A percentile compares a stretch with the other conserved stretches of the same genome.
These are phyloP conservation scores for Ceriops zippeliana DNA, from an alignment of 345 rosid genomes.

Conservation along the genomic window DNA sequence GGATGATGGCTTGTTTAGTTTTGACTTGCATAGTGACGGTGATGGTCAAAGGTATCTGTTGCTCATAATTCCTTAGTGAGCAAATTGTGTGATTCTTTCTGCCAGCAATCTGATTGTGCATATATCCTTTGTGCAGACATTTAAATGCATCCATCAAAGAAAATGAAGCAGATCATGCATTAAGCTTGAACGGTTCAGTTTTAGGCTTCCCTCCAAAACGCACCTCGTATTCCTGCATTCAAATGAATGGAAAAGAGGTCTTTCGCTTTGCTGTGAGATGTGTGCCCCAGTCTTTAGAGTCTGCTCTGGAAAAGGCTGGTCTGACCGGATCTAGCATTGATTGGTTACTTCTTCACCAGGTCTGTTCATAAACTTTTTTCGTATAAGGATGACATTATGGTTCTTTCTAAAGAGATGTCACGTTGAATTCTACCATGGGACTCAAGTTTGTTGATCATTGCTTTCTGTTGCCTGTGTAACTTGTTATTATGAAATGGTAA, in stretches of 20 bases:
- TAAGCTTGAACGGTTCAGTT: slow-evolving; percentile 62
- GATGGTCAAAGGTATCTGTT: slow-evolving; percentile 61
- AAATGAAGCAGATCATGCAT: slow-evolving; percentile 35
- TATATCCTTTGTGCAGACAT: slow-evolving; percentile 46
- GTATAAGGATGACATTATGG: too few species aligned
- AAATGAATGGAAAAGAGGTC: slow-evolving; percentile 93
- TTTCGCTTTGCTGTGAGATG: slow-evolving; percentile 80
- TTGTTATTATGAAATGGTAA: too few species aligned
- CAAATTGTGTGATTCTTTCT: slow-evolving; percentile 10
- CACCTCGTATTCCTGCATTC: slow-evolving; percentile 59
- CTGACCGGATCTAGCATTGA: slow-evolving; percentile 63
- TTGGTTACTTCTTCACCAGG: slow-evolving; percentile 97
- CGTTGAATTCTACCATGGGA: background rate
- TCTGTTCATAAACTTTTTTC: slow-evolving; percentile 13
- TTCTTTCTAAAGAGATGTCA: background rate
- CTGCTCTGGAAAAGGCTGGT: slow-evolving; percentile 77
- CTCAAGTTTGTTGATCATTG: too few species aligned
- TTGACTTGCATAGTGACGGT: slow-evolving; percentile 83
- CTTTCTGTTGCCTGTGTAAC: too few species aligned
- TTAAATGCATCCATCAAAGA: slow-evolving; percentile 52
- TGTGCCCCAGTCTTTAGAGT: slow-evolving; percentile 80
- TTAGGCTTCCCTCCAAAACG: slow-evolving; percentile 57
- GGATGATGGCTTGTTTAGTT: slow-evolving; percentile 78
- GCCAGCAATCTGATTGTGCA: slow-evolving; percentile 9
- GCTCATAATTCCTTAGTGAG: slow-evolving; percentile 8